Percentiles rank a stretch among this genome's conserved stretches.
These are phyloP conservation scores for Aegilops longissima DNA, from an alignment of 176 grass and related monocot genomes.

Conservation along the genomic window DNA sequence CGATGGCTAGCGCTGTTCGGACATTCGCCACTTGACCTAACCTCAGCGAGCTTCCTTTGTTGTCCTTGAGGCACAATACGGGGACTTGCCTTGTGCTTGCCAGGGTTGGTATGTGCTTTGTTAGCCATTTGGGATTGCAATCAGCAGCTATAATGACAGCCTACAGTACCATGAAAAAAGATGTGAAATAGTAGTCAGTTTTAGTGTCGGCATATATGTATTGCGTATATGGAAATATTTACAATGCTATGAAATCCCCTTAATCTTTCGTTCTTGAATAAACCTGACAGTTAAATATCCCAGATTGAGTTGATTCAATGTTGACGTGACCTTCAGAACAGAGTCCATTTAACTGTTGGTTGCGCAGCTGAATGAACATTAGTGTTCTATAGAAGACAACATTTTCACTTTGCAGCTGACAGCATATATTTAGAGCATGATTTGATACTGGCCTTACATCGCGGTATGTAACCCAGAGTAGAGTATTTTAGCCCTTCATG, in stretches of 20 bases:
- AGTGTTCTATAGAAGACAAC: not conserved
- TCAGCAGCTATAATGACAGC: constrained; percentile 71
- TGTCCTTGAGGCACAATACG: constrained; percentile 75
- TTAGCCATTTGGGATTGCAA: constrained; percentile 91
- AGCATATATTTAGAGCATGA: not conserved
- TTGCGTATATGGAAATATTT: not conserved
- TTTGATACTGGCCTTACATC: not conserved
- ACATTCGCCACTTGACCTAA: constrained; percentile 76
- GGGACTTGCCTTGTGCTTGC: constrained; percentile 75
- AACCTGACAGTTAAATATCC: not conserved
- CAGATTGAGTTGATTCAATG: not conserved
- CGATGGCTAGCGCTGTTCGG: constrained; percentile 76
- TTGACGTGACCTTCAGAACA: not conserved
- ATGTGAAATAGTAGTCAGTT: not conserved
- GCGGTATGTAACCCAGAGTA: not conserved
- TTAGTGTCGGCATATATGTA: not conserved
- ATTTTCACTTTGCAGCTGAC: not conserved
- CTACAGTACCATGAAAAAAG: constrained; percentile 38
- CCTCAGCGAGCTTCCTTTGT: constrained; percentile 77
- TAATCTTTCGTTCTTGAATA: not conserved
- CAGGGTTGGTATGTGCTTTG: constrained; percentile 73
- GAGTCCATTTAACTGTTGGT: not conserved
- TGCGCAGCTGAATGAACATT: not conserved
- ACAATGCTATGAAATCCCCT: too few relatives aligned
- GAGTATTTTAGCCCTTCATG: not conserved